A percentile compares a stretch with the other conserved stretches of the same genome.
phyloP scores from a whole-genome alignment of 176 grass and related monocot genomes.

The Musa acuminata region DNA sequence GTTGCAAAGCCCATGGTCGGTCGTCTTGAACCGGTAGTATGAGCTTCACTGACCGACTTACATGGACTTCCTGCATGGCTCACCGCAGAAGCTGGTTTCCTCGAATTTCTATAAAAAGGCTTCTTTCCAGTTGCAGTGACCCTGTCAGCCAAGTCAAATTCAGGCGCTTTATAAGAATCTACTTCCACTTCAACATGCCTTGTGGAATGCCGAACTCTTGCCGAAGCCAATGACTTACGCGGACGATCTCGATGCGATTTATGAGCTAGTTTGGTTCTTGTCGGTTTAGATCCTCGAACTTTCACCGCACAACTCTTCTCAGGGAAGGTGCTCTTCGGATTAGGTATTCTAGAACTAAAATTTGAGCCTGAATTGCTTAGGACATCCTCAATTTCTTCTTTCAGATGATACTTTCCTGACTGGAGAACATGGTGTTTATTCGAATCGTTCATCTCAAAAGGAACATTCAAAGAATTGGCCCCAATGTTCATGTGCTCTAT shows the following conservation, averaged over 20 bases:
- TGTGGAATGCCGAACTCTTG: conserved; percentile 25
- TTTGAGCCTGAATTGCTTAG: conserved; percentile 48
- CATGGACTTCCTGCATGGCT: conserved; percentile 64
- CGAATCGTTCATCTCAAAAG: conserved; percentile 28
- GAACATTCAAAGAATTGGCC: conserved; percentile 58
- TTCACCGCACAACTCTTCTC: conserved; percentile 51
- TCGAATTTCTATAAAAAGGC: conserved; percentile 34
- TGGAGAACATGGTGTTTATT: conserved; percentile 2
- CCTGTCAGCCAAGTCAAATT: conserved; percentile 29
- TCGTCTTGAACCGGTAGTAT: conserved; percentile 41
- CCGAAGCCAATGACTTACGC: conserved; percentile 46
- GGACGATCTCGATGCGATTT: conserved; percentile 44
- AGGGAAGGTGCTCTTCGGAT: conserved; percentile 28
- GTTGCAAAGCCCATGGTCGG: conserved; percentile 30
- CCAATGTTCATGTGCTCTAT: conserved; percentile 58
- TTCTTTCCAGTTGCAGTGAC: conserved; percentile 28
- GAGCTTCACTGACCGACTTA: conserved; percentile 60
- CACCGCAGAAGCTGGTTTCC: conserved; percentile 46
- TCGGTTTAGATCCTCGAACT: conserved; percentile 67
- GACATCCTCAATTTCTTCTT: conserved; percentile 49
- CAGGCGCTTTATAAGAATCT: conserved; percentile 42
- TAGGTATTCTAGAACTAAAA: conserved; percentile 40
- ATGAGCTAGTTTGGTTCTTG: conserved; percentile 57
- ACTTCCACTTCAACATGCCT: conserved; percentile 57
- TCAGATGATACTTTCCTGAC: conserved; percentile 32